Evolutionary conservation across 1,139 yeast genomes (phyloP).

Genomic region (Suhomyces kunorum): DNA sequence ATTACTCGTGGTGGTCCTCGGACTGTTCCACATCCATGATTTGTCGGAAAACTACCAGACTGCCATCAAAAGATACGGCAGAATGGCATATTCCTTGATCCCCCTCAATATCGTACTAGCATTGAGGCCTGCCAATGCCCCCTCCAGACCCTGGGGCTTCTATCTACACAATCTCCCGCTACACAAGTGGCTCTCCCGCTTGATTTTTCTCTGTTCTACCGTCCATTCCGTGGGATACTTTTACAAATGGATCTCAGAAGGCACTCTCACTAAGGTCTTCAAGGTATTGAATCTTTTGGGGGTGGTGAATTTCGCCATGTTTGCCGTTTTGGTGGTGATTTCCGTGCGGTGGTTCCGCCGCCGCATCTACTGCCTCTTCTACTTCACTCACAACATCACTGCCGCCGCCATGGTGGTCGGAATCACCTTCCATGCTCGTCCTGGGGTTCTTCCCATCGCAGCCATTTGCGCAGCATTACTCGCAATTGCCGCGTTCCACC

Average conservation of each 20-base stretch:
- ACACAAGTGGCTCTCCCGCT: slow-evolving; percentile 82
- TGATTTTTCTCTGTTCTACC: slow-evolving; percentile 52
- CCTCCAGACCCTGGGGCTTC: slow-evolving; percentile 29
- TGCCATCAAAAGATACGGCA: slow-evolving; percentile 47
- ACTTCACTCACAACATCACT: slow-evolving; percentile 37
- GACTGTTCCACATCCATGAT: slow-evolving; percentile 25
- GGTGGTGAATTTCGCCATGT: slow-evolving; percentile 48
- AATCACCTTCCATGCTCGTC: slow-evolving; percentile 46
- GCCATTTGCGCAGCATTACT: slow-evolving; percentile 24
- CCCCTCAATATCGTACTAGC: slow-evolving; percentile 66
- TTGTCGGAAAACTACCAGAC: slow-evolving; percentile 25
- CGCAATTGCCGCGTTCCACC: slow-evolving; percentile 26
- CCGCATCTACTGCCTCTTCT: slow-evolving; percentile 34
- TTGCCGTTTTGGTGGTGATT: slow-evolving; percentile 48
- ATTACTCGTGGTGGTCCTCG: slow-evolving; percentile 22
- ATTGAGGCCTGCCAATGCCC: slow-evolving; percentile 50
- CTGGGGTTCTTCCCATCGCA: slow-evolving; percentile 38
- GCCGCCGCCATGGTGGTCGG: slow-evolving; percentile 31
- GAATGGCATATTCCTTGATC: slow-evolving; percentile 64
- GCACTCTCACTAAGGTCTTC: slow-evolving; percentile 41
- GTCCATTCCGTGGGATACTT: slow-evolving; percentile 63
- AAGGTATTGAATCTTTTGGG: slow-evolving; percentile 62
- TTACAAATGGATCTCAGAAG: slow-evolving; percentile 45
- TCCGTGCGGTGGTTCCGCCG: slow-evolving; percentile 47
- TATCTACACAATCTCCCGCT: slow-evolving; percentile 58